Evolutionary conservation across 2,329 filamentous ascomycete species (phyloP).

Genomic region (Lecanoromycetidae sp.): DNA sequence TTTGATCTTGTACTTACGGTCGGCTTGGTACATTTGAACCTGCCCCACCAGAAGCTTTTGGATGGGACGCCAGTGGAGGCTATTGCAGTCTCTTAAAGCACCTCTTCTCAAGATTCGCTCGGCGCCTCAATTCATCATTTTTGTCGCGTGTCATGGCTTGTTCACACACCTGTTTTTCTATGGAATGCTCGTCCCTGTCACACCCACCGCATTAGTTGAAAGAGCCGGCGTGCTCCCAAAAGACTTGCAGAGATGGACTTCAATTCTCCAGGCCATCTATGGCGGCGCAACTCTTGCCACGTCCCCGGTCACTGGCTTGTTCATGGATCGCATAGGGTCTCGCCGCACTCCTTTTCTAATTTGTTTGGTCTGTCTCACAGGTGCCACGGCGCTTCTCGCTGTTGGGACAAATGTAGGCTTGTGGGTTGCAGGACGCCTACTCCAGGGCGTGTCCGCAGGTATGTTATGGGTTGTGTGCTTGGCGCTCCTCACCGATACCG

Average conservation of each 20-base stretch:
- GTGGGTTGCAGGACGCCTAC: constrained; percentile 1
- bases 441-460: constrained; percentile 5
- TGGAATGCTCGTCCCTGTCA: background rate
- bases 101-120: background rate
- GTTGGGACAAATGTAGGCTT: background rate
- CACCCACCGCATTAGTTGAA: background rate
- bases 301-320: no score
- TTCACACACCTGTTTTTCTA: constrained; percentile 1
- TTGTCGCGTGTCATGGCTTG: background rate
- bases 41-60: background rate
- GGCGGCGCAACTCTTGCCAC: background rate
- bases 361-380: constrained; percentile 1
- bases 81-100: background rate
- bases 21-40: no score
- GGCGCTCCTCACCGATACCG: constrained; percentile 60
- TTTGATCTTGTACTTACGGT: no score
- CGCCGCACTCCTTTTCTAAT: constrained; percentile 2
- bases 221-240: background rate
- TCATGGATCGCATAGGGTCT: constrained; percentile 8
- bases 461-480: constrained; percentile 65
- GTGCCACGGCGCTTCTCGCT: background rate
- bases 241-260: constrained; percentile 2
- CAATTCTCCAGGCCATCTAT: constrained; percentile 2
- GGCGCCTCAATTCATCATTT: constrained; percentile 1
- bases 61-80: background rate